Conservation (phyloP, 768 basidiomycete genomes). For the Xerocomellus dryophilus region DNA sequence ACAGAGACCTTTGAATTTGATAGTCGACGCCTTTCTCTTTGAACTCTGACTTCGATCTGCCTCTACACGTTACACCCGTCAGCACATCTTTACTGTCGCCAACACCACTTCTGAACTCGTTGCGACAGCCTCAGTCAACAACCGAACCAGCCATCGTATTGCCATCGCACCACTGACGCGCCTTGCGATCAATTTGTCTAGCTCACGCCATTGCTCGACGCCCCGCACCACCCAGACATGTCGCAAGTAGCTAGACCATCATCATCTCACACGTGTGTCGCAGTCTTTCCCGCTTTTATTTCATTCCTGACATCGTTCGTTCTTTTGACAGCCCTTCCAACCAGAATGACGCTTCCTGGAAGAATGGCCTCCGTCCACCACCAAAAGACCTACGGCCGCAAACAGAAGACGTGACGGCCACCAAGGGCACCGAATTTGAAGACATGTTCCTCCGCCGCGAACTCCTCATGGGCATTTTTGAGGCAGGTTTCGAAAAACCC, state of each 20-base stretch:
- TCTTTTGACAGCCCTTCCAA: slow-evolving; percentile 24
- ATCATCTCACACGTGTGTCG: slow-evolving; percentile 30
- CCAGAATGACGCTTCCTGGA: slow-evolving; percentile 53
- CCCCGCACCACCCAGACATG: slow-evolving; percentile 20
- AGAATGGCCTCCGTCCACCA: slow-evolving; percentile 73
- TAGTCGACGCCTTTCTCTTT: slow-evolving; percentile 22
- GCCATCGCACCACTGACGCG: slow-evolving; percentile 21
- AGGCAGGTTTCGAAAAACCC: slow-evolving; percentile 95
- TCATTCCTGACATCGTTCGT: slow-evolving; percentile 1
- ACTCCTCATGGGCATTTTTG: slow-evolving; percentile 98
- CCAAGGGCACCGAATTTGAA: slow-evolving; percentile 94
- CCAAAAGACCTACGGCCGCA: slow-evolving; percentile 92
- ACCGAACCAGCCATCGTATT: slow-evolving; percentile 14
- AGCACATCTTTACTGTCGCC: slow-evolving; percentile 11
- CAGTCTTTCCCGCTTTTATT: neutral
- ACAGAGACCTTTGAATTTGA: slow-evolving; percentile 26
- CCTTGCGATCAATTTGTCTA: slow-evolving; percentile 21
- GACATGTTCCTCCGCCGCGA: slow-evolving; percentile 90
- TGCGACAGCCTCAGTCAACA: slow-evolving; percentile 13
- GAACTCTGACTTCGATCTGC: slow-evolving; percentile 32
- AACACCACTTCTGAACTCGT: slow-evolving; percentile 10
- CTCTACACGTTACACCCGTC: slow-evolving; percentile 12
- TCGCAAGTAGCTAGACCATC: slow-evolving; percentile 33
- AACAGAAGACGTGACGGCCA: slow-evolving; percentile 94
- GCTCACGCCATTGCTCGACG: slow-evolving; percentile 13